phyloP scores from a whole-genome alignment of 768 basidiomycete genomes.

The Tricholoma furcatifolium region DNA sequence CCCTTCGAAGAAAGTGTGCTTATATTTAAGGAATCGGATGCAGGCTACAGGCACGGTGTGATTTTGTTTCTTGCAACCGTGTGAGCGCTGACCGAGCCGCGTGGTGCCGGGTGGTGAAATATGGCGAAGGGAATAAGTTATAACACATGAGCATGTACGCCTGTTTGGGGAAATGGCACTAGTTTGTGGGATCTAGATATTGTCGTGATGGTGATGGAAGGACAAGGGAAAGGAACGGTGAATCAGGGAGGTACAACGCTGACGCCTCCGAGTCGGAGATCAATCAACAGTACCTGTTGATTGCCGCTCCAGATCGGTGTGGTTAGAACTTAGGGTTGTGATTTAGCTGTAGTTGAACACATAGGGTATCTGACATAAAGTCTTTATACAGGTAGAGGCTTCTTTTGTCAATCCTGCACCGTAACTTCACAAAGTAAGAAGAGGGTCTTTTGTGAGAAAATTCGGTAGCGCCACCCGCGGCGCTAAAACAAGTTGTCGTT shows the following conservation, averaged over 20 bases:
- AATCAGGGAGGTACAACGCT: neutral
- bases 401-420: no score
- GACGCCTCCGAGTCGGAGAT: constrained; percentile 8
- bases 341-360: no score
- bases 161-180: neutral
- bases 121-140: neutral
- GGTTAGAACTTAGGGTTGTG: no score
- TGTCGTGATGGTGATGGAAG: neutral
- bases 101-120: neutral
- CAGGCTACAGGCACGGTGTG: no score
- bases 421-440: no score
- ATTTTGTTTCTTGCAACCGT: no score
- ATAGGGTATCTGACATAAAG: no score
- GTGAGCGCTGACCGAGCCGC: no score
- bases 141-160: neutral
- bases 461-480: constrained; percentile 3
- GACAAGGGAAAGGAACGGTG: neutral
- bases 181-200: neutral
- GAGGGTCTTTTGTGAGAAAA: neutral
- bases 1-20: neutral
- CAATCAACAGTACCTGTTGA: neutral
- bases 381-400: no score
- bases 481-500: neutral
- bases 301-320: no score
- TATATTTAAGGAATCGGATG: neutral